Evolutionary conservation across 2,329 filamentous ascomycete species (phyloP).

Genomic region (Paraphoma sp.): DNA sequence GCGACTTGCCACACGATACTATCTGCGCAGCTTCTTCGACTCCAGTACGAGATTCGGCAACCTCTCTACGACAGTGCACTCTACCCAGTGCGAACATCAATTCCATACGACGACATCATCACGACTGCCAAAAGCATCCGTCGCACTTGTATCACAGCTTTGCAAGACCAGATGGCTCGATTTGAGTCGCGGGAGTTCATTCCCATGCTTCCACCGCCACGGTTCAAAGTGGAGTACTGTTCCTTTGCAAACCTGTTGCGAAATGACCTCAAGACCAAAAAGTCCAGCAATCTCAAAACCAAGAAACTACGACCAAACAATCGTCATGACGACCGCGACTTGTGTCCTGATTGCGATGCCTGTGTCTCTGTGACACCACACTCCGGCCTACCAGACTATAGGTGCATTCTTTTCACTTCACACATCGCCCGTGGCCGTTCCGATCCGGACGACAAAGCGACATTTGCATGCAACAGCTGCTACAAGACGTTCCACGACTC

Average conservation of each 20-base stretch:
- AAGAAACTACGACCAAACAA: constrained; percentile 35
- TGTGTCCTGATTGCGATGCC: constrained; percentile 39
- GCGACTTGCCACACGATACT: constrained; percentile 40
- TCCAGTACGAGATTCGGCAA: constrained; percentile 42
- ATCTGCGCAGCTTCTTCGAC: constrained; percentile 38
- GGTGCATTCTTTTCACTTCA: constrained; percentile 40
- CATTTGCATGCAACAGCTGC: constrained; percentile 43
- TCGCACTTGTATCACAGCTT: constrained; percentile 37
- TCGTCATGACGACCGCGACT: constrained; percentile 42
- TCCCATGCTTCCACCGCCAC: constrained; percentile 39
- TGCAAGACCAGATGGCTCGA: constrained; percentile 38
- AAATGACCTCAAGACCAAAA: constrained; percentile 28
- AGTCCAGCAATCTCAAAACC: constrained; percentile 28
- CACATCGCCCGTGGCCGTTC: constrained; percentile 23
- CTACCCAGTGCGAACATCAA: constrained; percentile 20
- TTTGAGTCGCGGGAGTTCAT: constrained; percentile 25
- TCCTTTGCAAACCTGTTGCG: constrained; percentile 37
- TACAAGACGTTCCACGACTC: constrained; percentile 45
- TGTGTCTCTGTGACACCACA: constrained; percentile 40
- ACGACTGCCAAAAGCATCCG: constrained; percentile 39
- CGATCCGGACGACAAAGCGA: constrained; percentile 23
- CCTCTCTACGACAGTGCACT: constrained; percentile 38
- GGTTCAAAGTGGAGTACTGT: constrained; percentile 44
- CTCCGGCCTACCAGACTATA: constrained; percentile 38
- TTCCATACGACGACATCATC: constrained; percentile 38